These are phyloP conservation scores for Arabidopsis lyrata DNA, from an alignment of 441 rosid genomes.

Conservation along the genomic window DNA sequence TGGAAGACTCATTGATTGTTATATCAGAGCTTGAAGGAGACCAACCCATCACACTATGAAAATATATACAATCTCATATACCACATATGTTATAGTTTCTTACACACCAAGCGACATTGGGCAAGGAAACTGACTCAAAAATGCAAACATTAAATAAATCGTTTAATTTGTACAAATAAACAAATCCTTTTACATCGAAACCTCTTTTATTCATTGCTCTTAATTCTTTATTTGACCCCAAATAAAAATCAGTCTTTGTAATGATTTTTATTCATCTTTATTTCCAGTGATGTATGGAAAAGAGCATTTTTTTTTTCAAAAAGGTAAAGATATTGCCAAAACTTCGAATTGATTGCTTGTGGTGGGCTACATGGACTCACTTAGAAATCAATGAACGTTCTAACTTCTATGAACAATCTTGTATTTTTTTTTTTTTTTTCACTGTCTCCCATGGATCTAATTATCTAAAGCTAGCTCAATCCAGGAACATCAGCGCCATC, in stretches of 20 bases:
- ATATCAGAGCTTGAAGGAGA: slow-evolving; percentile 88
- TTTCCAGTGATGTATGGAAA: no score
- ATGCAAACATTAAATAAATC: slow-evolving; percentile 9
- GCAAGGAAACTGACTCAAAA: slow-evolving; percentile 1
- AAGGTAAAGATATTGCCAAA: no score
- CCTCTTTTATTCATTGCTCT: slow-evolving; percentile 4
- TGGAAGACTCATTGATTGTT: slow-evolving; percentile 77
- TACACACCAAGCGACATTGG: slow-evolving; percentile 23
- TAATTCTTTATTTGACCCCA: not conserved
- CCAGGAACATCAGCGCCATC: no score
- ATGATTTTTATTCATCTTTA: no score
- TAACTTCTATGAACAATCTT: no score
- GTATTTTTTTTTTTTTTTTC: no score
- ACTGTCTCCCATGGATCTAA: no score
- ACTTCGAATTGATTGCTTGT: no score
- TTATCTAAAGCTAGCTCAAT: no score
- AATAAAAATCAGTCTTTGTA: not conserved
- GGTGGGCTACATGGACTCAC: no score
- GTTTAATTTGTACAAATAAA: not conserved
- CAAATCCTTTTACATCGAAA: not conserved
- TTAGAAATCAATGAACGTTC: no score
- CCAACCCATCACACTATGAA: slow-evolving; percentile 35
- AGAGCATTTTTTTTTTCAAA: no score
- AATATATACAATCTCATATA: not conserved
- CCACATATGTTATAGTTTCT: slow-evolving; percentile 15